Evolutionary conservation across 805 yeast genomes (phyloP).

Genomic region (Nakazawaea siamensis): DNA sequence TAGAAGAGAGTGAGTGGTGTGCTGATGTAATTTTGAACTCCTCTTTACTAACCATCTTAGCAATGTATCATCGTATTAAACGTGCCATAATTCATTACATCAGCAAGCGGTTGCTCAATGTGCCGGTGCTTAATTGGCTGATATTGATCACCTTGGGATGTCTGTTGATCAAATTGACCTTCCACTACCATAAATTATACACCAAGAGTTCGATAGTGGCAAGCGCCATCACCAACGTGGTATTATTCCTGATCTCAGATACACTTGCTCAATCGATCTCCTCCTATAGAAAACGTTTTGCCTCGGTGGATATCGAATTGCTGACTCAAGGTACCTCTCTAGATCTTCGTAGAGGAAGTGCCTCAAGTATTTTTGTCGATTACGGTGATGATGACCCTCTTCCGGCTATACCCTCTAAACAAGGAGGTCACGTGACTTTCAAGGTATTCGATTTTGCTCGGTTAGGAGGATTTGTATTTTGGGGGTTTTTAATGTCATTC

Average conservation of each 20-base stretch:
- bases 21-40: neutral
- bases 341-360: constrained; percentile 1
- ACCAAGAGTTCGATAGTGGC: constrained; percentile 62
- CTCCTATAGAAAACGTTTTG: constrained; percentile 13
- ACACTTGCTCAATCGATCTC: constrained; percentile 74
- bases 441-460: constrained; percentile 53
- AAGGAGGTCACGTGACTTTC: neutral
- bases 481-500: constrained; percentile 84
- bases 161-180: constrained; percentile 44
- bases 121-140: constrained; percentile 50
- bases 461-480: constrained; percentile 68
- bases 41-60: neutral
- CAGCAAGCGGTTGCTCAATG: too few species aligned
- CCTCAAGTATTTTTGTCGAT: constrained; percentile 22
- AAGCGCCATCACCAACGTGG: constrained; percentile 69
- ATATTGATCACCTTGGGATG: constrained; percentile 41
- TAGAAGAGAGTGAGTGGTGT: neutral
- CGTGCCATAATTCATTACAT: too few species aligned
- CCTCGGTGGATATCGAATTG: neutral
- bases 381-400: constrained; percentile 19
- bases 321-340: neutral
- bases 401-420: neutral
- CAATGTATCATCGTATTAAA: too few species aligned
- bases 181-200: constrained; percentile 53
- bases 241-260: constrained; percentile 86